Percentiles rank a stretch among this genome's conserved stretches.
These are phyloP conservation scores for Neurospora crassa DNA, from an alignment of 2,329 filamentous ascomycete genomes.

Conservation along the genomic window DNA sequence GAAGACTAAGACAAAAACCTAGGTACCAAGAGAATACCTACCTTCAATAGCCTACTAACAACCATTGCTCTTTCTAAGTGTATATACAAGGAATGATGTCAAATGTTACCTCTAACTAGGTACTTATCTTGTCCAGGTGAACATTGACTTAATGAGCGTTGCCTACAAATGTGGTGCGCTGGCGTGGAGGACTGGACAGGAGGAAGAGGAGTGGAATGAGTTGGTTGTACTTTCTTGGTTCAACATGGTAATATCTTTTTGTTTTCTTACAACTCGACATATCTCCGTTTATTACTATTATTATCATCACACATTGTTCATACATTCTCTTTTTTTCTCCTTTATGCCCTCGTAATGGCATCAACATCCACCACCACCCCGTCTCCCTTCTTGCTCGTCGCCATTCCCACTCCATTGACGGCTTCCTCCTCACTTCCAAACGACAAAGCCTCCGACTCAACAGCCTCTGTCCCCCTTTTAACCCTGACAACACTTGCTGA, in stretches of 20 bases:
- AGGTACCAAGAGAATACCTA: too few species aligned
- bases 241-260: neutral
- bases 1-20: too few species aligned
- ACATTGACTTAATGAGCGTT: too few species aligned
- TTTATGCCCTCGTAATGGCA: neutral
- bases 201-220: too few species aligned
- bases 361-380: neutral
- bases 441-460: neutral
- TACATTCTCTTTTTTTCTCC: rapidly evolving
- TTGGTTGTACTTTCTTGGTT: neutral
- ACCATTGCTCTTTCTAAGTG: too few species aligned
- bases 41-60: too few species aligned
- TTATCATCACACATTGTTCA: neutral
- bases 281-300: neutral
- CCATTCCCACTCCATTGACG: neutral
- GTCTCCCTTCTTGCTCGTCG: neutral
- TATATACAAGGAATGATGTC: too few species aligned
- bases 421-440: neutral
- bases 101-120: too few species aligned
- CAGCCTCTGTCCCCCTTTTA: neutral
- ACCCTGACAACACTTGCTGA: neutral
- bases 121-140: too few species aligned
- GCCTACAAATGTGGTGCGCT: too few species aligned
- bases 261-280: neutral
- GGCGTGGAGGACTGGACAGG: too few species aligned